Evolutionary conservation across 805 yeast genomes (phyloP).

Genomic region (Metschnikowia gelsemii): DNA sequence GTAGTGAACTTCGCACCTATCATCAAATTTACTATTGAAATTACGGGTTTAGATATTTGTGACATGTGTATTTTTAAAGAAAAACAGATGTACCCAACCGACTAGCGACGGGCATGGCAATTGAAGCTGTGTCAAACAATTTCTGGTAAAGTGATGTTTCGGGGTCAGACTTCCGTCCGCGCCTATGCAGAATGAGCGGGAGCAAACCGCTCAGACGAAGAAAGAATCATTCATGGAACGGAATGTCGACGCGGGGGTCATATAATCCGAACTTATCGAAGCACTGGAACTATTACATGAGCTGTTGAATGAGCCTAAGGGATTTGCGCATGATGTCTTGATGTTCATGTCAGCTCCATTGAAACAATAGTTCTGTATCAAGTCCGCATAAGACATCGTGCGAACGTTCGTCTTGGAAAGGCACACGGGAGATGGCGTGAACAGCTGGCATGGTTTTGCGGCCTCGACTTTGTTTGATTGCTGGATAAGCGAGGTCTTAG

Average conservation of each 20-base stretch:
- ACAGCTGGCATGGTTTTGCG: background rate
- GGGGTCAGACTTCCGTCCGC: conserved; percentile 2
- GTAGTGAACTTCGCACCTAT: too few species aligned
- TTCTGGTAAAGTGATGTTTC: background rate
- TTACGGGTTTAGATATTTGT: too few species aligned
- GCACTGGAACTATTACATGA: conserved; percentile 15
- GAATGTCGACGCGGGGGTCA: conserved; percentile 29
- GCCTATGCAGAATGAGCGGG: conserved; percentile 2
- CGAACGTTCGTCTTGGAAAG: conserved; percentile 21
- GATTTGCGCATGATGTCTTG: conserved; percentile 5
- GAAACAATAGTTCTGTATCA: conserved; percentile 38
- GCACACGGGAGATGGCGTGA: conserved; percentile 3
- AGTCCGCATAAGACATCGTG: conserved; percentile 32
- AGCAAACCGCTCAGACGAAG: conserved; percentile 1
- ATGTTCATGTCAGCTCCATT: conserved; percentile 25
- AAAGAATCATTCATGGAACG: conserved; percentile 23
- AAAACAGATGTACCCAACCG: too few species aligned
- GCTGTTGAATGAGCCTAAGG: conserved; percentile 10
- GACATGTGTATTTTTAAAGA: too few species aligned
- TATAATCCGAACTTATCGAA: conserved; percentile 21
- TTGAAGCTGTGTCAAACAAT: too few species aligned
- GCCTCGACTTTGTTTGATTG: background rate
- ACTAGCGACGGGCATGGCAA: too few species aligned
- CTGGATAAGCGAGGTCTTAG: background rate
- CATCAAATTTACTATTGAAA: too few species aligned